A percentile compares a stretch with the other conserved stretches of the same genome.
Conservation (phyloP, 352 stramenopile genomes). For the Halophytophthora polymorphica region DNA sequence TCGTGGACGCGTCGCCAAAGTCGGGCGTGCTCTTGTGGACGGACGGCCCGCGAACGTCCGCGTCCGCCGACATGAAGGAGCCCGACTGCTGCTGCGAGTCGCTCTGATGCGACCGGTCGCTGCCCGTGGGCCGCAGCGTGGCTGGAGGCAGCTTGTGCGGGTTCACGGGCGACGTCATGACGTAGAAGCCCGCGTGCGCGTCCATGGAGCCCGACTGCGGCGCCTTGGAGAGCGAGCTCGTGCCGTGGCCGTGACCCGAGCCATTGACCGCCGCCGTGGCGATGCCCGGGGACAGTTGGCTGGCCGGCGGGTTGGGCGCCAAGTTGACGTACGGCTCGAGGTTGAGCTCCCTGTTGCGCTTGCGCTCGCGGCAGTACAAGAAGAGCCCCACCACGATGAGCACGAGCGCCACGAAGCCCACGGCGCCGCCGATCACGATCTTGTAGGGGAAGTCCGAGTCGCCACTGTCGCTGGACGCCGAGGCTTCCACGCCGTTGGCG, state of each 20-base stretch:
- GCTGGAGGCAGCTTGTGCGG: slow-evolving; percentile 3
- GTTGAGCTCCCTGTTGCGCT: slow-evolving; percentile 21
- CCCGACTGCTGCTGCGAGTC: background rate
- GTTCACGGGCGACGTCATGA: slow-evolving; percentile 30
- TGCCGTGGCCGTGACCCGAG: background rate
- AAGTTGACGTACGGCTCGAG: slow-evolving; percentile 33
- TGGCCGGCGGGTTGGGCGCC: slow-evolving; percentile 19
- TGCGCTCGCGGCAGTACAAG: slow-evolving; percentile 25
- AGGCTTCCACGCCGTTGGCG: background rate
- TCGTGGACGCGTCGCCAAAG: slow-evolving; percentile 11
- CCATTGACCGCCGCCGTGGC: slow-evolving; percentile 15
- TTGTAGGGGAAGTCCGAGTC: slow-evolving; percentile 22
- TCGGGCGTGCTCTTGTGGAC: slow-evolving; percentile 4
- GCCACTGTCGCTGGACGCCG: background rate
- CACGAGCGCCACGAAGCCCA: slow-evolving; percentile 28
- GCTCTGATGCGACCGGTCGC: slow-evolving; percentile 4
- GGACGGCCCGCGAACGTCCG: slow-evolving; percentile 4
- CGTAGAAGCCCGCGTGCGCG: slow-evolving; percentile 21
- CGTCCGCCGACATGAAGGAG: slow-evolving; percentile 11
- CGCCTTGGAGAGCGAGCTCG: slow-evolving; percentile 1
- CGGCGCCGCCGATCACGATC: slow-evolving; percentile 23
- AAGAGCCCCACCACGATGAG: slow-evolving; percentile 20
- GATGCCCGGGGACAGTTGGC: slow-evolving; percentile 22
- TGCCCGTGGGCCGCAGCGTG: slow-evolving; percentile 13
- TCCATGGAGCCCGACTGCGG: slow-evolving; percentile 11